phyloP scores from a whole-genome alignment of 148 eudicot species.

The Cornus suecica region DNA sequence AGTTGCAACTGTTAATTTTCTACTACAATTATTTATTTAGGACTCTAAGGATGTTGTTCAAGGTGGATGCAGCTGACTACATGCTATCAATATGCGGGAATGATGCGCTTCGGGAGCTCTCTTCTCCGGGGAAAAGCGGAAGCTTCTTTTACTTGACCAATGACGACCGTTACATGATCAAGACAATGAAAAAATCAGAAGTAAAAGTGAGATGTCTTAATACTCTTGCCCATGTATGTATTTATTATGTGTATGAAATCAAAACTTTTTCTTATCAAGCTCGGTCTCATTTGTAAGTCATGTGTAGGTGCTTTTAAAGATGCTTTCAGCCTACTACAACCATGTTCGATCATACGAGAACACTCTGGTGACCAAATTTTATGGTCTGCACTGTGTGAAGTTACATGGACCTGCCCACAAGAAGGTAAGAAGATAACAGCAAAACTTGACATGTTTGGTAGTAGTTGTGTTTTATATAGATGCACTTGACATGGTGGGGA shows the following conservation, averaged over 20 bases:
- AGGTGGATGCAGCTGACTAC: conserved; percentile 97
- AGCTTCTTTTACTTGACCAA: conserved; percentile 93
- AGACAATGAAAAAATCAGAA: conserved; percentile 94
- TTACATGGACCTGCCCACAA: conserved; percentile 73
- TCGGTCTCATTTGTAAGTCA: not conserved
- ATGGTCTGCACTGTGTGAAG: conserved; percentile 94
- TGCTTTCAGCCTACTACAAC: conserved; percentile 82
- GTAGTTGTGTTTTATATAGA: not conserved
- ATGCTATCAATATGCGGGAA: conserved; percentile 96
- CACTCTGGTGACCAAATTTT: conserved; percentile 80
- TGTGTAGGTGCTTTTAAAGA: conserved; percentile 75
- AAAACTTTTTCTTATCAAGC: not conserved
- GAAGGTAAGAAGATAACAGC: conserved; percentile 46
- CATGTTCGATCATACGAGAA: conserved; percentile 84
- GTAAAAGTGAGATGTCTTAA: conserved; percentile 51
- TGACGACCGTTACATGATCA: conserved; percentile 97
- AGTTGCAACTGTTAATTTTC: not conserved
- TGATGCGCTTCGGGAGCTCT: conserved; percentile 86
- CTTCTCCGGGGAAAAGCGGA: conserved; percentile 96
- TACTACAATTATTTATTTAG: conserved; percentile 27
- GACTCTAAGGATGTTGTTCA: conserved; percentile 85
- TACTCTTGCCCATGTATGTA: not conserved
- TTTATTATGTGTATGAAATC: no score
- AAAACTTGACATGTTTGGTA: not conserved
- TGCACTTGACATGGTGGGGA: not conserved